Evolutionary conservation across 495 filamentous ascomycete genomes (phyloP), one percentile per base, ranked within the genome.

Genomic region (Penicillium steckii): DNA sequence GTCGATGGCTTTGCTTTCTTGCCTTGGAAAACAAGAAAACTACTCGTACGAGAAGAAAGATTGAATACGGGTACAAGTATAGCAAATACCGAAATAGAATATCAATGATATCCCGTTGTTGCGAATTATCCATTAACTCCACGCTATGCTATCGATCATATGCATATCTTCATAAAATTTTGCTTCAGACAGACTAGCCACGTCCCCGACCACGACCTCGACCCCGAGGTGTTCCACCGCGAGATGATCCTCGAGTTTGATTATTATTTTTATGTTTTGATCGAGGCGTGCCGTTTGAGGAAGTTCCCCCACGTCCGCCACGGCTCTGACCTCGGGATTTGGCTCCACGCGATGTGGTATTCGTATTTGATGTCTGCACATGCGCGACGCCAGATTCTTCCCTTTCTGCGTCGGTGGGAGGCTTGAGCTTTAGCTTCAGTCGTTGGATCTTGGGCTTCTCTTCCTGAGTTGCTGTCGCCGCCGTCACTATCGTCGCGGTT

Each of bases 371-470:
- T 9, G 29, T 30, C 17, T 42, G 30, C 10, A n/a, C 4, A 3
- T 15, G 8, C 50, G 19, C 43, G 17, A 43, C 50, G 25, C 45
- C 23, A 0, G 46, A 8, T 25, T 17, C 23, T 26, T 7, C 8
- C 10, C 32, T 25, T 7, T 37, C 46, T 15, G 46, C 19, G 10
- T 32, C 46, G 10, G 33, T 37, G 15, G 33, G 33, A 4, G 46
- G 46, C 2, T 40, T 40, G 2, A 48, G 33, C 46, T 48, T 48
- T 8, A 48, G 22, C 17, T 35, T 37, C 21, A 48, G n/a, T 21
- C 46, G 46, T 21, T 48, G 46, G n/a, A 48, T 15, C 27, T 24
- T 32, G 1, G 40, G 40, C 18, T 47, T 48, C n/a, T 15, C 15
- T 18, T 37, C 33, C 4, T n/a, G n/a, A n/a, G n/a, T n/a, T n/a